Percentiles rank a stretch among this genome's conserved stretches.
These are phyloP conservation scores for Myotisia sp. DNA, from an alignment of 2,329 filamentous ascomycete species.

Conservation along the genomic window DNA sequence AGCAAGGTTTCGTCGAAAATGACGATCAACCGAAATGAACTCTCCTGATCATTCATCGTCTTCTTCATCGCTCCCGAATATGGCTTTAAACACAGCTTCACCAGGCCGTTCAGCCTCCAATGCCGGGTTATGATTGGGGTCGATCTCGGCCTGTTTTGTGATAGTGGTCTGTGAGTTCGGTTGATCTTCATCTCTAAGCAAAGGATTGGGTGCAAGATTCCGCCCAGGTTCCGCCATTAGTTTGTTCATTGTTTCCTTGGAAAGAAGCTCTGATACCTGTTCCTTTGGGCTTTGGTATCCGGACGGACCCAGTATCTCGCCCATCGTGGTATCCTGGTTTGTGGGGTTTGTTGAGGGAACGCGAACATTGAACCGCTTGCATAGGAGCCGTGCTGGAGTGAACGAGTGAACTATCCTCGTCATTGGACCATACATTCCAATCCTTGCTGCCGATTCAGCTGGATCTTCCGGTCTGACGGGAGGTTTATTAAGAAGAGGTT, in stretches of 20 bases:
- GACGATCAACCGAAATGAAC: too few species aligned
- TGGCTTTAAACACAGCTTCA: slow-evolving; percentile 75
- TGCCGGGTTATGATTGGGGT: slow-evolving; percentile 64
- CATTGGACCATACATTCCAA: slow-evolving; percentile 87
- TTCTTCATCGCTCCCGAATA: slow-evolving; percentile 79
- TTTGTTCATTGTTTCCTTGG: slow-evolving; percentile 40
- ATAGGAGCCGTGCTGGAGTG: slow-evolving; percentile 69
- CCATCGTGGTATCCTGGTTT: slow-evolving; percentile 25
- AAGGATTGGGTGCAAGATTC: slow-evolving; percentile 2
- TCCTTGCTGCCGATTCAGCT: slow-evolving; percentile 68
- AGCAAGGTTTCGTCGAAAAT: too few species aligned
- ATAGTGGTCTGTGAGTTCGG: slow-evolving; percentile 9
- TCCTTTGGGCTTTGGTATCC: slow-evolving; percentile 21
- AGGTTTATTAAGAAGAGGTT: slow-evolving; percentile 35
- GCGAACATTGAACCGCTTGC: slow-evolving; percentile 84
- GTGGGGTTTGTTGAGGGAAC: slow-evolving; percentile 50
- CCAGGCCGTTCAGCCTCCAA: slow-evolving; percentile 59
- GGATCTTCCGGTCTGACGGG: slow-evolving; percentile 53
- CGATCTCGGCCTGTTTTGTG: slow-evolving; percentile 34
- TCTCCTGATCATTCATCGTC: too few species aligned
- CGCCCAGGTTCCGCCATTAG: slow-evolving; percentile 37
- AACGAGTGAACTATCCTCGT: slow-evolving; percentile 61
- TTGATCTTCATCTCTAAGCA: slow-evolving; percentile 10
- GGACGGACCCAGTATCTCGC: slow-evolving; percentile 12
- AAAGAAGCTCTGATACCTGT: slow-evolving; percentile 35